Percentiles rank a stretch among this genome's conserved stretches.
Evolutionary conservation across 192 early-diverging fungal genomes (phyloP).

Genomic region (Linnemannia hyalina): DNA sequence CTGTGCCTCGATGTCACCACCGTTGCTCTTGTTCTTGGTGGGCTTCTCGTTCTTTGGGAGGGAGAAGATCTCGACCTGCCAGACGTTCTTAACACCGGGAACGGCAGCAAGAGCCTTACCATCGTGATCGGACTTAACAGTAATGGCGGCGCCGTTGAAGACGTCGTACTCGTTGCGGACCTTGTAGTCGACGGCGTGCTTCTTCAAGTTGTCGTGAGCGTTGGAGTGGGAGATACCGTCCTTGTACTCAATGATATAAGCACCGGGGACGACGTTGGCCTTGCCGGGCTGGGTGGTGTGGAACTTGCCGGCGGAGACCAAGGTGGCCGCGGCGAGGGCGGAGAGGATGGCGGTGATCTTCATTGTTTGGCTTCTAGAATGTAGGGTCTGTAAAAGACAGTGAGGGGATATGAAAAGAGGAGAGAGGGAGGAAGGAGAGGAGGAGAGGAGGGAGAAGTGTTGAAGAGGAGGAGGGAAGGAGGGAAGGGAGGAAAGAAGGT

Average conservation of each 20-base stretch:
- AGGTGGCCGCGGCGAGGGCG: slow-evolving; percentile 39
- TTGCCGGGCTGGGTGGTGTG: slow-evolving; percentile 12
- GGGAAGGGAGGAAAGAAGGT: not conserved
- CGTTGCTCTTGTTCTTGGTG: slow-evolving; percentile 13
- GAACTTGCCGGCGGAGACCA: slow-evolving; percentile 54
- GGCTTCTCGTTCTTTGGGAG: slow-evolving; percentile 36
- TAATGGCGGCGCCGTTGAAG: slow-evolving; percentile 63
- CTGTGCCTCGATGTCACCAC: slow-evolving; percentile 26
- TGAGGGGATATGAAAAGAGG: slow-evolving; percentile 18
- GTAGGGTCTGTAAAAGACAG: slow-evolving; percentile 36
- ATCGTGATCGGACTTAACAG: slow-evolving; percentile 44
- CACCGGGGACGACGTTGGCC: slow-evolving; percentile 21
- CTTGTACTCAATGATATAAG: slow-evolving; percentile 47
- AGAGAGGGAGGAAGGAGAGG: not conserved
- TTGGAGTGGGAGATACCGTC: slow-evolving; percentile 9
- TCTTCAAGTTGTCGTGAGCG: slow-evolving; percentile 36
- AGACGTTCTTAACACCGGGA: slow-evolving; percentile 56
- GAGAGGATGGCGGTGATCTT: slow-evolving; percentile 49
- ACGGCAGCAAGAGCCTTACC: slow-evolving; percentile 39
- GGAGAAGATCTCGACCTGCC: slow-evolving; percentile 57
- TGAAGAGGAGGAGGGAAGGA: not conserved
- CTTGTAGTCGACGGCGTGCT: slow-evolving; percentile 35
- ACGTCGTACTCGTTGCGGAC: slow-evolving; percentile 61
- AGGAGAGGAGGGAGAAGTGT: not conserved
- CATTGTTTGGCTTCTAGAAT: slow-evolving; percentile 7